A percentile compares a stretch with the other conserved stretches of the same genome.
phyloP scores from a whole-genome alignment of 257 asterid species.

The Handroanthus guayacan region DNA sequence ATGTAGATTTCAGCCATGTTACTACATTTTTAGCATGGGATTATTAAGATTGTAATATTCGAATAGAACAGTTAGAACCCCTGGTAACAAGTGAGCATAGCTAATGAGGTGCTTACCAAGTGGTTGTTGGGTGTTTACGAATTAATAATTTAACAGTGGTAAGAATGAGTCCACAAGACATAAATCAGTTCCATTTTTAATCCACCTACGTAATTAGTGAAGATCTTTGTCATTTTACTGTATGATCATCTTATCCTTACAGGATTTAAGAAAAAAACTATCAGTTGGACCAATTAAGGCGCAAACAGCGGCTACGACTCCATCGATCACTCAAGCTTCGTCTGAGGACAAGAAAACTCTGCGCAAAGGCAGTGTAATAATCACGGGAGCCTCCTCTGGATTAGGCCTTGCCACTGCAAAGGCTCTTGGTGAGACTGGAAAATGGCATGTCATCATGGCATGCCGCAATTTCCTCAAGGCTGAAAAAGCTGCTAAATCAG shows the following conservation, averaged over 20 bases:
- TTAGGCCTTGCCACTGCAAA: slow-evolving; percentile 88
- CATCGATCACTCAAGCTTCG: slow-evolving; percentile 51
- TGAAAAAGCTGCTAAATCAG: slow-evolving; percentile 75
- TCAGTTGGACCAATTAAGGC: slow-evolving; percentile 56
- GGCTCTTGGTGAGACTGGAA: slow-evolving; percentile 77
- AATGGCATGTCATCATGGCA: slow-evolving; percentile 91
- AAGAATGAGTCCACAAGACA: too few relatives aligned
- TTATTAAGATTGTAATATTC: neutral
- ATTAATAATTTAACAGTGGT: too few relatives aligned
- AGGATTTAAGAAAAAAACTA: slow-evolving; percentile 43
- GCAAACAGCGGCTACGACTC: slow-evolving; percentile 64
- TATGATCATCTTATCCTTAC: neutral
- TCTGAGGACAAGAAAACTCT: slow-evolving; percentile 67
- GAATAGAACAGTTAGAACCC: neutral
- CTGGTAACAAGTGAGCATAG: neutral
- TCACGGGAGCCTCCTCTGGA: slow-evolving; percentile 90
- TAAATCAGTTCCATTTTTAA: too few relatives aligned
- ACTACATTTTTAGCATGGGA: neutral
- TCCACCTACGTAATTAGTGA: too few relatives aligned
- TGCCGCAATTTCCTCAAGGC: slow-evolving; percentile 91
- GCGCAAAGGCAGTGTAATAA: slow-evolving; percentile 66
- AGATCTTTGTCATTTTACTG: neutral
- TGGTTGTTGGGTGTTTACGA: neutral
- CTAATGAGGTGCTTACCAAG: neutral
- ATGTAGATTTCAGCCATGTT: neutral